These are phyloP conservation scores for Aureobasidium mangrovei DNA, from an alignment of 2,329 filamentous ascomycete genomes.

Conservation along the genomic window DNA sequence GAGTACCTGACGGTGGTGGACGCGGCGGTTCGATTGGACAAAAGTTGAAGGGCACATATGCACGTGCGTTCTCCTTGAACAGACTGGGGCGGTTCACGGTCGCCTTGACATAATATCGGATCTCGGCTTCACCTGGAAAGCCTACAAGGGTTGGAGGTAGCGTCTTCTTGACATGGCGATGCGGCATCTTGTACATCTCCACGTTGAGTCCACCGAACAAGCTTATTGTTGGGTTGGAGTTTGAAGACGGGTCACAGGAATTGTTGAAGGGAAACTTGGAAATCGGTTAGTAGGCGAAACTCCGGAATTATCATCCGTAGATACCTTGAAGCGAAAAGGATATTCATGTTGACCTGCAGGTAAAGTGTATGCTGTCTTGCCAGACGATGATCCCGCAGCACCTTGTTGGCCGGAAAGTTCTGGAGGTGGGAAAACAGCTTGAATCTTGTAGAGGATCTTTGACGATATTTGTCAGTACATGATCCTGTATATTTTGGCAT, in stretches of 20 bases:
- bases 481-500: no score
- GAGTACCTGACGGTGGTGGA: conserved; percentile 56
- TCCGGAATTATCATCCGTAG: not conserved
- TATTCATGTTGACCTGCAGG: conserved; percentile 65
- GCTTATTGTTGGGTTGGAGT: conserved; percentile 34
- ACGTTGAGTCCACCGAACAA: conserved; percentile 34
- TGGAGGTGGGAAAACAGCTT: conserved; percentile 61
- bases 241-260: conserved; percentile 45
- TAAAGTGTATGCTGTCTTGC: conserved; percentile 46
- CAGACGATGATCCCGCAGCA: not conserved
- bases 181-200: conserved; percentile 38
- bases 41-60: conserved; percentile 63
- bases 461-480: not conserved
- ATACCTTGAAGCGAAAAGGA: conserved; percentile 68
- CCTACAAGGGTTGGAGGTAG: conserved; percentile 84
- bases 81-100: conserved; percentile 82
- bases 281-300: not conserved
- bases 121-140: conserved; percentile 78
- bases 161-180: conserved; percentile 69
- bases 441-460: conserved; percentile 64
- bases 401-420: conserved; percentile 16
- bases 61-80: conserved; percentile 80
- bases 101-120: conserved; percentile 91
- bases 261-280: conserved; percentile 57
- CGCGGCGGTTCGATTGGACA: conserved; percentile 87